Percentiles rank a stretch among this genome's conserved stretches.
These are phyloP conservation scores for Xylariomycetidae sp. DNA, from an alignment of 2,329 filamentous ascomycete genomes.

Conservation along the genomic window DNA sequence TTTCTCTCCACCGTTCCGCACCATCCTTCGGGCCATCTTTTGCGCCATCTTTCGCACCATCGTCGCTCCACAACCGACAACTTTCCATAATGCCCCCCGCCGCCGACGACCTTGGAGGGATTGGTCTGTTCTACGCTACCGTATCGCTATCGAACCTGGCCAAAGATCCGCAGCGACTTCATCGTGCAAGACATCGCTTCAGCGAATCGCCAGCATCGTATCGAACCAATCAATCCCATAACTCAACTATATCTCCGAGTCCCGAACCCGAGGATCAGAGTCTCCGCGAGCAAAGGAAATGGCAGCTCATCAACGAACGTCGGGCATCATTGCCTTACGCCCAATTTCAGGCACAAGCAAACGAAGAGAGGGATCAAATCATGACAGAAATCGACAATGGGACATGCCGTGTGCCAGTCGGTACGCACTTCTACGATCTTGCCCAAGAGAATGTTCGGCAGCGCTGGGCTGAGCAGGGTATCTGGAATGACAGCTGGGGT, in stretches of 20 bases:
- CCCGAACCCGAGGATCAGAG: background rate
- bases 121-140: too few species aligned
- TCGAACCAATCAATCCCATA: too few species aligned
- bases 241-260: slow-evolving; percentile 1
- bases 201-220: slow-evolving; percentile 1
- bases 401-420: background rate
- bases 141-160: too few species aligned
- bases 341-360: slow-evolving; percentile 1
- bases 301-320: background rate
- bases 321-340: background rate
- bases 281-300: background rate
- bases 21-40: too few species aligned
- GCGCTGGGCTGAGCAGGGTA: slow-evolving; percentile 15
- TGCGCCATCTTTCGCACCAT: too few species aligned
- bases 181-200: slow-evolving; percentile 8
- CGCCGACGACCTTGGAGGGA: too few species aligned
- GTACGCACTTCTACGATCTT: background rate
- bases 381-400: background rate
- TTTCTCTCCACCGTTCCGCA: too few species aligned
- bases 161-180: too few species aligned
- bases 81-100: too few species aligned
- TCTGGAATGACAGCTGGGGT: slow-evolving; percentile 14
- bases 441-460: slow-evolving; percentile 7
- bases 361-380: slow-evolving; percentile 1
- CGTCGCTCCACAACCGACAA: too few species aligned